Evolutionary conservation across 164 flowering plant genomes (phyloP), one percentile per base, ranked within the genome.

Genomic region (Magnolia sinica): DNA sequence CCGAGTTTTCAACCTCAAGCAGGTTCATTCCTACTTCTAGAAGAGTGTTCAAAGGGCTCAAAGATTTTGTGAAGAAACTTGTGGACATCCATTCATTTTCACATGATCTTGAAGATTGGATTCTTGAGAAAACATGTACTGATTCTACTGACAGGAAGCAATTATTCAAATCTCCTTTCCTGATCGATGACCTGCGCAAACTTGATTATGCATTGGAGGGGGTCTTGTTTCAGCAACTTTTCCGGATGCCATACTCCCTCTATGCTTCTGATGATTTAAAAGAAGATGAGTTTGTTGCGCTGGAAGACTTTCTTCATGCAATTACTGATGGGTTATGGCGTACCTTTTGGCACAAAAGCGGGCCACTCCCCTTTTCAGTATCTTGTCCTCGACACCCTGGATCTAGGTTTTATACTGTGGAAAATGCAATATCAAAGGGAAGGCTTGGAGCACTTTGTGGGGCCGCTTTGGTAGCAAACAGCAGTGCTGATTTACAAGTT

Each of bases 201-300:
- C 85, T 90, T 78, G 93, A 90, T 81, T 86, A 84, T 65, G 91
- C 93, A 58, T 77, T 90, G 81, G 93, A 90, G 71, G 91, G 90
- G 19, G 82, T 85, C 58, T 78, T 83, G 70, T 84, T 90, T 82
- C 93, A 90, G 83, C 93, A 88, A 51, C 85, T 90, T 7, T 80
- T 82, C 49, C 88, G 93, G 22, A 88, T 90, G 93, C 93, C 93
- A 11, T 80, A 82, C 70, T 79, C 87, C 14, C 74, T 77, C 31
- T 75, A 79, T 73, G 61, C 81, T 72, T 77, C 86, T 64, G 78
- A 80, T 78, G 85, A 83, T 75, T 75, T 74, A 50, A 81, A 81
- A 76, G 91, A 84, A 76, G 90, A 86, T 59, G 83, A 85, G 69
- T 87, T 72, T 82, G 83, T 86, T 74, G 89, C 93, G 20, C 31